phyloP scores from a whole-genome alignment of 257 asterid genomes.

The Petunia axillaris region DNA sequence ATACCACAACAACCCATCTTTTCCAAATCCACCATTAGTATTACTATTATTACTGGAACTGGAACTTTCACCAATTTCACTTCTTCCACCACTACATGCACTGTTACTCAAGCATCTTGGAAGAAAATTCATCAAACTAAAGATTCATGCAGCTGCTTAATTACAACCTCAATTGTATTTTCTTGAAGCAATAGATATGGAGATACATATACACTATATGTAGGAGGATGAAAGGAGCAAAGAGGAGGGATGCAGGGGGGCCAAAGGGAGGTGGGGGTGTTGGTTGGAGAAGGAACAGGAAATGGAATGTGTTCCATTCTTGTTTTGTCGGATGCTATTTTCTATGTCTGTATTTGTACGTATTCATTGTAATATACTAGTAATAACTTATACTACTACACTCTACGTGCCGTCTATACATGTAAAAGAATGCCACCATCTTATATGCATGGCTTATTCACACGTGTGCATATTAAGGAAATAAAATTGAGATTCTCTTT shows the following conservation, averaged over 20 bases:
- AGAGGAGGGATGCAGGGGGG: background rate
- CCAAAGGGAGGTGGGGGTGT: conserved; percentile 28
- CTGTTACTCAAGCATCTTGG: conserved; percentile 38
- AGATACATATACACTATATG: background rate
- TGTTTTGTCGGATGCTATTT: conserved; percentile 22
- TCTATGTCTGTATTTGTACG: background rate
- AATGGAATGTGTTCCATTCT: conserved; percentile 29
- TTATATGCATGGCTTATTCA: too few relatives aligned
- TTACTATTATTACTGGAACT: background rate
- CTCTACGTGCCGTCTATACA: background rate
- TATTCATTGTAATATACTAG: background rate
- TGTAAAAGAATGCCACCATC: too few relatives aligned
- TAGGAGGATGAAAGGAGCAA: background rate
- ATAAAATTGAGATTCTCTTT: too few relatives aligned
- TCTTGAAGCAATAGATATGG: background rate
- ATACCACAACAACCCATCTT: conserved; percentile 78
- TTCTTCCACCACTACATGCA: conserved; percentile 25
- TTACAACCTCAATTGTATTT: background rate
- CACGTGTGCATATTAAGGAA: too few relatives aligned
- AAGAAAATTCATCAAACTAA: conserved; percentile 43
- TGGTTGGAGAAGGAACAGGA: conserved; percentile 34
- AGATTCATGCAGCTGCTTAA: conserved; percentile 24
- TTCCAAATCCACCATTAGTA: conserved; percentile 29
- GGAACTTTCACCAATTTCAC: conserved; percentile 22
- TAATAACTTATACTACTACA: background rate